Evolutionary conservation across 768 basidiomycete species (phyloP), one percentile per base, ranked within the genome.

Genomic region (Hericium alpestre): DNA sequence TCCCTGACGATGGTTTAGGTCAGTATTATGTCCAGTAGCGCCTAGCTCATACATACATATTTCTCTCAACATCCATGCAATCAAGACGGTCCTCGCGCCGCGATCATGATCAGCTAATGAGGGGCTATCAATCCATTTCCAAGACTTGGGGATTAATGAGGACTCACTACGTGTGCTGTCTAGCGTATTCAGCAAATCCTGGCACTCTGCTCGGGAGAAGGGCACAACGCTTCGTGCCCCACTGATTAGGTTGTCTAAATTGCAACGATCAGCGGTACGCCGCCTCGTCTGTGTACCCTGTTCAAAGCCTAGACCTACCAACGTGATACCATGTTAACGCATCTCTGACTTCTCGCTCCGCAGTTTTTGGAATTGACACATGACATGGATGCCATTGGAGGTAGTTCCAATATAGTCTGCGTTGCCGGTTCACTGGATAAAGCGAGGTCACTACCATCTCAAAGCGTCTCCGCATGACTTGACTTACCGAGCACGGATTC

Each of bases 131-230:
- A 12, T 10, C 46, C 20, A 38, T 32, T 15, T 22, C 37, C 4
- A 48, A 39, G 16, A 37, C 25, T 38, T 25, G 20, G 7, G n/a
- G 15, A 13, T 15, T 43, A 40, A 1, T 40, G 27, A 43, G 23
- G 48, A 7, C 25, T 59, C 38, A 64, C 66, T 53, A 58, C 55
- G 55, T 13, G 57, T 51, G 4, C 53, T 53, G 2, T 62, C 58
- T 1, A 67, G 54, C 7, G 76, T 64, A n/a, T 67, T 65, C 2
- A 74, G 67, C 15, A 81, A 66, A 53, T 81, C 76, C 61, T 79
- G 75, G 53, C 80, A 81, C 67, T 81, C 79, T 2, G 57, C 51
- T 64, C 79, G 80, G 1, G 80, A 80, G 58, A 81, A 81, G 2
- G 81, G 79, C 15, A 76, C 77, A 1, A 70, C 65, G 59, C 76